These are phyloP conservation scores for Eucalyptus virginea DNA, from an alignment of 345 rosid genomes.

Conservation along the genomic window DNA sequence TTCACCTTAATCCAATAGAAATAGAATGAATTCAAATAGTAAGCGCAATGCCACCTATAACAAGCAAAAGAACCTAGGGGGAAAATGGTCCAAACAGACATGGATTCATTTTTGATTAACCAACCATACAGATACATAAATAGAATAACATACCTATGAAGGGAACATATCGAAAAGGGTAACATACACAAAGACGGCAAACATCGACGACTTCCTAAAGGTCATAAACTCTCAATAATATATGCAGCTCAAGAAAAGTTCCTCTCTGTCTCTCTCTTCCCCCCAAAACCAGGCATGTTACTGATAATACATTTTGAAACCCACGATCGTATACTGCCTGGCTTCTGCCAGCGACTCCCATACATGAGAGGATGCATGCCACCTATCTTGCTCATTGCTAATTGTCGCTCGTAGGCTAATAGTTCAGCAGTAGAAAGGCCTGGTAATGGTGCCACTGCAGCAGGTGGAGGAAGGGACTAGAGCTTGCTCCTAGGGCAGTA, in stretches of 20 bases:
- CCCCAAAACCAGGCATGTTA: conserved; percentile 1
- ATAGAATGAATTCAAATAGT: neutral
- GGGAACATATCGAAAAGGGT: neutral
- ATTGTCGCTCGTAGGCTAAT: conserved; percentile 66
- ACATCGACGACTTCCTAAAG: neutral
- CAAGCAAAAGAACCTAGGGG: neutral
- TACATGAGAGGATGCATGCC: conserved; percentile 65
- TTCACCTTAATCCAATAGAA: neutral
- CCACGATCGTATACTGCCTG: conserved; percentile 88
- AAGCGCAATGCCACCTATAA: neutral
- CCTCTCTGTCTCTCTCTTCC: neutral
- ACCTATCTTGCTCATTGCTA: conserved; percentile 80
- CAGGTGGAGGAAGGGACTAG: conserved; percentile 91
- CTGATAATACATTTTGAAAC: conserved; percentile 89
- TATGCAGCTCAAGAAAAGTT: neutral
- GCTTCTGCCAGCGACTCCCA: conserved; percentile 78
- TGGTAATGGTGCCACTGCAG: conserved; percentile 46
- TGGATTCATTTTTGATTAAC: neutral
- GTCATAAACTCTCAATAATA: neutral
- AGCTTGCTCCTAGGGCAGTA: conserved; percentile 83
- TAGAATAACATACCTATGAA: neutral
- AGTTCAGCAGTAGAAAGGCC: conserved; percentile 68
- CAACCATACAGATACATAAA: neutral
- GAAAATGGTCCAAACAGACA: neutral
- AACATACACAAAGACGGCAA: neutral